Percentiles rank a stretch among this genome's conserved stretches.
phyloP scores from a whole-genome alignment of 345 rosid species.

The Erysimum cheiranthoides region DNA sequence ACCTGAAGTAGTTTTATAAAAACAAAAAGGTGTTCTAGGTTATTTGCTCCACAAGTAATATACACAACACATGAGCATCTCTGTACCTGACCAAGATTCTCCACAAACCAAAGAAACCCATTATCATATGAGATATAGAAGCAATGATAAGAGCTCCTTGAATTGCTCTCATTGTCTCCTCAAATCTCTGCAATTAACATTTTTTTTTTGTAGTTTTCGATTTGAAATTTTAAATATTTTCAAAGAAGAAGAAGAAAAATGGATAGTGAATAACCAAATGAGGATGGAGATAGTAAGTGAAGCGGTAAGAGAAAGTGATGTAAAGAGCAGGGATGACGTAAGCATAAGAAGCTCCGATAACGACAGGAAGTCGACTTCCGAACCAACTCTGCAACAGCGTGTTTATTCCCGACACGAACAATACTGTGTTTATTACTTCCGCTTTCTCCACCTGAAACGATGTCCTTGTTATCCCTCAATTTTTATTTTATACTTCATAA shows the following conservation, averaged over 20 bases:
- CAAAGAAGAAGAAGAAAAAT: neutral
- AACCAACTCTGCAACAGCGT: conserved; percentile 74
- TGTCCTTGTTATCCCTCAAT: neutral
- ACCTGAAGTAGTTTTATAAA: conserved; percentile 48
- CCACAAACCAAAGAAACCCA: conserved; percentile 90
- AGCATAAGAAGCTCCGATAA: conserved; percentile 79
- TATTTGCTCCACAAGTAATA: conserved; percentile 13
- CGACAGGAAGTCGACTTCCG: conserved; percentile 85
- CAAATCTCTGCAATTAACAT: conserved; percentile 61
- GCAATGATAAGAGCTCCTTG: conserved; percentile 88
- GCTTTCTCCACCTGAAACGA: conserved; percentile 77
- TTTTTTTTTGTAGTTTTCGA: neutral
- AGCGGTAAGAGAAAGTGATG: conserved; percentile 59
- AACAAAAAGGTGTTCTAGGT: neutral
- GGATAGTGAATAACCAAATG: conserved; percentile 53
- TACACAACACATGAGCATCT: neutral
- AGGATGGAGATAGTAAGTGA: conserved; percentile 50
- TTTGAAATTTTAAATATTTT: neutral
- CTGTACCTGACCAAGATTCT: conserved; percentile 69
- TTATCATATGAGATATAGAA: conserved; percentile 58
- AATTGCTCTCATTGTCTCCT: conserved; percentile 61
- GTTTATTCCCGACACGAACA: conserved; percentile 82
- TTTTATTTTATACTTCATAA: too few species aligned
- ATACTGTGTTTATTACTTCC: conserved; percentile 67
- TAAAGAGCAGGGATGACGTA: conserved; percentile 73